phyloP scores from a whole-genome alignment of 179 eudicot species.

The Gypsophila paniculata region DNA sequence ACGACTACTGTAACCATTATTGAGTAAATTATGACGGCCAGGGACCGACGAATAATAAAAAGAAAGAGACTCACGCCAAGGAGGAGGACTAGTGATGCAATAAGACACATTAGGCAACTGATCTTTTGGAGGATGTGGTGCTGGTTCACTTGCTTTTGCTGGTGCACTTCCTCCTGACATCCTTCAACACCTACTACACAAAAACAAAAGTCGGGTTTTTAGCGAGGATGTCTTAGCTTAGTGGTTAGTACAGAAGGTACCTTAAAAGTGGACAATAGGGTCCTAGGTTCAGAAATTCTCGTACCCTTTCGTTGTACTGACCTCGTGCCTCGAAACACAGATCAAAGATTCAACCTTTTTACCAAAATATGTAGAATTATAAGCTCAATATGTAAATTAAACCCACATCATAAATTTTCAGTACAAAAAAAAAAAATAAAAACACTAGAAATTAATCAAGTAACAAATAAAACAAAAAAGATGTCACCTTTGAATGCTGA shows the following conservation, averaged over 20 bases:
- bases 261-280: too few species aligned
- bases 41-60: background rate
- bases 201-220: too few species aligned
- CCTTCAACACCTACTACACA: too few species aligned
- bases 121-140: slow-evolving; percentile 89
- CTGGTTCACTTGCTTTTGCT: slow-evolving; percentile 62
- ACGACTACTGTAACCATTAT: too few species aligned
- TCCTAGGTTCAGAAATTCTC: too few species aligned
- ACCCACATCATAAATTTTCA: slow-evolving; percentile 1
- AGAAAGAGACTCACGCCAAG: slow-evolving; percentile 74
- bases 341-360: slow-evolving; percentile 27
- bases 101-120: slow-evolving; percentile 86
- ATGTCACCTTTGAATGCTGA: slow-evolving; percentile 11
- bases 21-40: too few species aligned
- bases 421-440: background rate
- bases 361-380: slow-evolving; percentile 9
- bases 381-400: slow-evolving; percentile 13
- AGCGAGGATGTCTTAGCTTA: too few species aligned
- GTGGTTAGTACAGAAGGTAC: too few species aligned
- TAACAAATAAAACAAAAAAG: background rate
- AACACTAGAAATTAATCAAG: background rate
- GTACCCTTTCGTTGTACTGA: too few species aligned
- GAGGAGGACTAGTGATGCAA: slow-evolving; percentile 96
- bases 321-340: slow-evolving; percentile 28
- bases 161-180: slow-evolving; percentile 77